phyloP scores from a whole-genome alignment of 2,329 filamentous ascomycete genomes.

The Aspergillus flavus region DNA sequence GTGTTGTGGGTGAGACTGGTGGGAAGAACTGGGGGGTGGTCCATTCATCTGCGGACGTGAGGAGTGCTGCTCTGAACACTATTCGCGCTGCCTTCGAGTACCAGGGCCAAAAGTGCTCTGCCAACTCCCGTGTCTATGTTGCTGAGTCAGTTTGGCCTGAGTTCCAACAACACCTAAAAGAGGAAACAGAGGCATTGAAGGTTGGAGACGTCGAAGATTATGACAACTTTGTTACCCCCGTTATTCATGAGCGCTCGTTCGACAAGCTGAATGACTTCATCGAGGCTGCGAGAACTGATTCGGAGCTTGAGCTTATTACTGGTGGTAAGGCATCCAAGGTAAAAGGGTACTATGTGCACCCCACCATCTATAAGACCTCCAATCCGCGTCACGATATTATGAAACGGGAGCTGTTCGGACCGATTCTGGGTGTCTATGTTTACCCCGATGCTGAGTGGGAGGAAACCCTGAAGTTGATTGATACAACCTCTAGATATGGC shows the following conservation, averaged over 20 bases:
- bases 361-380: conserved; percentile 75
- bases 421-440: conserved; percentile 71
- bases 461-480: conserved; percentile 51
- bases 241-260: conserved; percentile 81
- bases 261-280: conserved; percentile 76
- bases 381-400: conserved; percentile 75
- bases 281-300: conserved; percentile 72
- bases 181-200: conserved; percentile 66
- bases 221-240: conserved; percentile 73
- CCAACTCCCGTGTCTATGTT: conserved; percentile 78
- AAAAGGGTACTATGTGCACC: conserved; percentile 75
- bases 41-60: conserved; percentile 73
- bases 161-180: conserved; percentile 66
- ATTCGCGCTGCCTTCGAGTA: conserved; percentile 86
- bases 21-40: conserved; percentile 92
- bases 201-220: conserved; percentile 71
- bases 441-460: conserved; percentile 71
- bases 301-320: conserved; percentile 70
- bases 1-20: conserved; percentile 86
- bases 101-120: conserved; percentile 89
- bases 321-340: conserved; percentile 75
- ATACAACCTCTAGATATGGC: conserved; percentile 42
- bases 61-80: conserved; percentile 76
- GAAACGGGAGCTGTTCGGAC: conserved; percentile 78
- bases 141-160: conserved; percentile 71